phyloP scores from a whole-genome alignment of 1,139 yeast genomes.

The Saccharomyces pastorianus region DNA sequence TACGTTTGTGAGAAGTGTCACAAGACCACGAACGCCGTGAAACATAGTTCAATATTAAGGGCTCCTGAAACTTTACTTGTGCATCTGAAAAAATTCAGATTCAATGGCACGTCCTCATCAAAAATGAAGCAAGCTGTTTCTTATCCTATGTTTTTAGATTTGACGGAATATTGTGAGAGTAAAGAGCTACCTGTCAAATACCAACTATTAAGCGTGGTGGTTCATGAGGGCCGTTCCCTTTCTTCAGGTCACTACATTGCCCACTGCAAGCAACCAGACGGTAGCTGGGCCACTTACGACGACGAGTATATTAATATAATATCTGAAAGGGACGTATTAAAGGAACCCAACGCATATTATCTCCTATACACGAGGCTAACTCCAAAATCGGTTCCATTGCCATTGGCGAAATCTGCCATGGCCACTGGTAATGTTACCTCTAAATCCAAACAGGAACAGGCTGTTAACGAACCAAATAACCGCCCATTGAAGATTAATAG shows the following conservation, averaged over 20 bases:
- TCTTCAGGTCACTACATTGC: constrained; percentile 91
- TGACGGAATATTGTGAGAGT: constrained; percentile 44
- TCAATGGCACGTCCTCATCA: constrained; percentile 66
- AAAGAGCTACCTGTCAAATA: constrained; percentile 48
- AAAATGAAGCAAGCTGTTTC: constrained; percentile 82
- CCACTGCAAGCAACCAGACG: constrained; percentile 85
- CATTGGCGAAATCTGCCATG: not conserved
- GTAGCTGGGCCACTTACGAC: constrained; percentile 87
- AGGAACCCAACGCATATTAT: constrained; percentile 85
- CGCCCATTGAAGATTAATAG: constrained; percentile 6
- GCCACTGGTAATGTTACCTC: constrained; percentile 2
- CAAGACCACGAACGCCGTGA: constrained; percentile 65
- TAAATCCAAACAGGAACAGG: constrained; percentile 3
- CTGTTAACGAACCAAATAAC: constrained; percentile 6
- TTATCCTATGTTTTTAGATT: constrained; percentile 69
- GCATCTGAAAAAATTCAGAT: constrained; percentile 84
- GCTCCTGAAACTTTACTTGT: constrained; percentile 85
- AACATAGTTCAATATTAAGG: constrained; percentile 61
- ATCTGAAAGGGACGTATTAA: constrained; percentile 63
- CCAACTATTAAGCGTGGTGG: constrained; percentile 75
- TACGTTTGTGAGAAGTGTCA: constrained; percentile 87
- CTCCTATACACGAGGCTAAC: constrained; percentile 72
- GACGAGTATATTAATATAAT: constrained; percentile 79
- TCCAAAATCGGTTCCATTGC: constrained; percentile 33
- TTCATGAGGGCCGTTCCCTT: constrained; percentile 89